Base-by-base conservation (phyloP, 345 rosid species). In the Kernera saxatilis region DNA sequence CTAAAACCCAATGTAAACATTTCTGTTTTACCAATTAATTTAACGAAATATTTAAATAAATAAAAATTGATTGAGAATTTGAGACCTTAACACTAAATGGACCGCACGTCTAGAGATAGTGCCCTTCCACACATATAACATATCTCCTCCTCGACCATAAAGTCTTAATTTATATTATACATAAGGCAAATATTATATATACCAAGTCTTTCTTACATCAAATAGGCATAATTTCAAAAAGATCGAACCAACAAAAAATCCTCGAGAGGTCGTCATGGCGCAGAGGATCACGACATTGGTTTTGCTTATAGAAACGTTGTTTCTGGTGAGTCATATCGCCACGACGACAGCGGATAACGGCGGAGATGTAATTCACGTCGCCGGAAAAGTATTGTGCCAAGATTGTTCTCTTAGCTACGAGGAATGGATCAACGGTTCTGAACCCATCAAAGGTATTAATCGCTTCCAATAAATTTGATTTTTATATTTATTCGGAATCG, bases 301-400 rank as follows among this genome's bases (percentile, higher is more conserved):
- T 57, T 18, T 71, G 49, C 60, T 77, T 30, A 21, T 64, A 40
- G 63, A 71, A 26, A 58, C 37, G 39, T 22, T 77, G n/a, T 77
- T 64, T 48, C 25, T 77, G 14, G 48, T 67, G 62, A 35, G 46
- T 53, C 66, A 70, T 8, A 23, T 69, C 22, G 8, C 64, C 30
- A 35, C 6, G 17, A 44, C 50, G 6, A 35, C 15, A 36, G 72
- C 80, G 12, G 26, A 64, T 40, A n/a, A 49, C 21, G 57, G 23
- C 5, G 72, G 19, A 40, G 77, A 71, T 44, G 72, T 81, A 73
- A 78, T 88, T 35, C 88, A 89, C 48, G 84, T 89, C 12, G 67
- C 79, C 15, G 98, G 98, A 0, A 82, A 84, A 72, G 88, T 89
- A 1, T 27, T 84, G 75, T 92, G 94, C 75, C 98, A 89, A 64